phyloP scores from a whole-genome alignment of 2,329 filamentous ascomycete genomes.

The Colletotrichum tropicicola region DNA sequence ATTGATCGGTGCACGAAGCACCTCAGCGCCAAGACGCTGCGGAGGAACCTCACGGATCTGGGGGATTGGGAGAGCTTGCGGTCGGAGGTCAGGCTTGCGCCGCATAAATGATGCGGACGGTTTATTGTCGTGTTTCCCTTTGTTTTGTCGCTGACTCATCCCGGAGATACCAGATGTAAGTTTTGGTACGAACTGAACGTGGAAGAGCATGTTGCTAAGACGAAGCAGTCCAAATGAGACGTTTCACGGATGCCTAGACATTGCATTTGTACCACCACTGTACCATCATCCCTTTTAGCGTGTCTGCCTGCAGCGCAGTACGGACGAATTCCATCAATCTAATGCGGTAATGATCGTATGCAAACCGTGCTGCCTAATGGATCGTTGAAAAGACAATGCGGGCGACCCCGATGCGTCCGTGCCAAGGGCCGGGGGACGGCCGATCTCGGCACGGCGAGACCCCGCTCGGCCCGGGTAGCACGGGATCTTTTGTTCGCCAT shows the following conservation, averaged over 20 bases:
- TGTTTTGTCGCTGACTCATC: too few relatives aligned
- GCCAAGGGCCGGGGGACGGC: background rate
- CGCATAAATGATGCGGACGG: background rate
- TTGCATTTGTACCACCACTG: background rate
- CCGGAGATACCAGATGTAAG: too few relatives aligned
- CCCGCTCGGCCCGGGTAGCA: background rate
- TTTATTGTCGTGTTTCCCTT: background rate
- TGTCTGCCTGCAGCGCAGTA: background rate
- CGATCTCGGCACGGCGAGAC: background rate
- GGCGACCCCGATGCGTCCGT: background rate
- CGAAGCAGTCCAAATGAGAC: too few relatives aligned
- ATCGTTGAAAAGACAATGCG: background rate
- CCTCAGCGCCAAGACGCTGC: conserved; percentile 19
- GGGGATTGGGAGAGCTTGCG: conserved; percentile 13
- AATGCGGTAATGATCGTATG: background rate
- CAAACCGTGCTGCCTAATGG: background rate
- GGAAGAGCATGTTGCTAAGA: too few relatives aligned
- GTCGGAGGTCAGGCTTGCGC: background rate
- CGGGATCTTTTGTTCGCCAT: too few relatives aligned
- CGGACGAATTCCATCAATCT: background rate
- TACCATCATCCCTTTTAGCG: too few relatives aligned
- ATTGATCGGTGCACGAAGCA: conserved; percentile 23
- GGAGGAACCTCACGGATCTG: conserved; percentile 15
- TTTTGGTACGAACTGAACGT: too few relatives aligned
- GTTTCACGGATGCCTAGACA: too few relatives aligned